A percentile compares a stretch with the other conserved stretches of the same genome.
Conservation (phyloP, 306 rosid species). For the Delonix regia region DNA sequence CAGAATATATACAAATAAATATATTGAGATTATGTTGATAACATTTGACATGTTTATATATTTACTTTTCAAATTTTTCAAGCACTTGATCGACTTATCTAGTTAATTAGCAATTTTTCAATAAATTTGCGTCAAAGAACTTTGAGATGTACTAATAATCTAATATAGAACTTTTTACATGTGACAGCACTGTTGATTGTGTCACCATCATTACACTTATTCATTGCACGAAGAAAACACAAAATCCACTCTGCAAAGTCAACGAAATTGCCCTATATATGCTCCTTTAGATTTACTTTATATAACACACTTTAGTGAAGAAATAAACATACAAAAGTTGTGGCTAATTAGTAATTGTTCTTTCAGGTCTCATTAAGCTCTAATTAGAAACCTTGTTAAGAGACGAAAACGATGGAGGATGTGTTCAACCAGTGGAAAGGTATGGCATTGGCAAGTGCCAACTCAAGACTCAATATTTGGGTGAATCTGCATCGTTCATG, state of each 20-base stretch:
- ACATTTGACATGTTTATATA: too few species aligned
- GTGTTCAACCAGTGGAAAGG: not conserved
- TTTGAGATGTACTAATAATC: not conserved
- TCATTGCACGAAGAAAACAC: not conserved
- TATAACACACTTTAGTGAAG: not conserved
- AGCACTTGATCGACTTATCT: not conserved
- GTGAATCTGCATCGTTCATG: not conserved
- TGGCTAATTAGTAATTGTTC: not conserved
- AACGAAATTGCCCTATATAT: not conserved
- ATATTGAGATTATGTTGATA: too few species aligned
- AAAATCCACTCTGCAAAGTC: not conserved
- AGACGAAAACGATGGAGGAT: not conserved
- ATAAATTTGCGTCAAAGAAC: not conserved
- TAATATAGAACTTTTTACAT: not conserved
- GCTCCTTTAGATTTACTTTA: not conserved
- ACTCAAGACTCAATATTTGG: not conserved
- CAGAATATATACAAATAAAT: too few species aligned
- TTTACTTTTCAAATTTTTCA: not conserved
- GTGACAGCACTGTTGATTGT: not conserved
- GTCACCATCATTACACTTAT: not conserved
- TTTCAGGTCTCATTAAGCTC: not conserved
- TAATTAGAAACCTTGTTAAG: not conserved
- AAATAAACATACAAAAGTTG: not conserved
- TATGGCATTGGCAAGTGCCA: slow-evolving; percentile 2
- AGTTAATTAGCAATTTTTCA: not conserved